Evolutionary conservation across 1,139 yeast genomes (phyloP).

Genomic region (Saccharomyces hybrid): DNA sequence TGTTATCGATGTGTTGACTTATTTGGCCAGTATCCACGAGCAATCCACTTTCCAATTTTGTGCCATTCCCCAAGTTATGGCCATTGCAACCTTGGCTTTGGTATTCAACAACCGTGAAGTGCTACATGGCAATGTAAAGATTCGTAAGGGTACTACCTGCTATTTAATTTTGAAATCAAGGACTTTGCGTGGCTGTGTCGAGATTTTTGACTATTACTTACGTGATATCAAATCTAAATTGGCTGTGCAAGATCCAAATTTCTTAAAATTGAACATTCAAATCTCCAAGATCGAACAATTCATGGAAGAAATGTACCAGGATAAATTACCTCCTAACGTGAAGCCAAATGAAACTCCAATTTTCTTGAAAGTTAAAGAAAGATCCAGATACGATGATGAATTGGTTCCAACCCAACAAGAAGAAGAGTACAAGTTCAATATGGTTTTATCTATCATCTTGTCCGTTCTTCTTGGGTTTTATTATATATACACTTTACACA

Average conservation of each 20-base stretch:
- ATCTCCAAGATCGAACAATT: conserved; percentile 85
- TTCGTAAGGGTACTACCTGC: conserved; percentile 88
- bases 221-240: conserved; percentile 73
- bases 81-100: conserved; percentile 83
- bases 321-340: conserved; percentile 40
- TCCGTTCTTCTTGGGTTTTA: conserved; percentile 2
- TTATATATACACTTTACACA: neutral
- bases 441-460: conserved; percentile 1
- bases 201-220: conserved; percentile 64
- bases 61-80: conserved; percentile 98
- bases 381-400: conserved; percentile 28
- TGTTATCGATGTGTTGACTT: conserved; percentile 67
- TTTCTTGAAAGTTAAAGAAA: conserved; percentile 34
- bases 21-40: conserved; percentile 70
- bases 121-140: conserved; percentile 67
- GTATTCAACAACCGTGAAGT: conserved; percentile 77
- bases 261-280: conserved; percentile 69
- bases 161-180: conserved; percentile 64
- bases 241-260: conserved; percentile 77
- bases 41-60: conserved; percentile 84
- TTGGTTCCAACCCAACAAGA: conserved; percentile 21
- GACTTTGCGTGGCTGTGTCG: conserved; percentile 67
- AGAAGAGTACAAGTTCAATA: conserved; percentile 28
- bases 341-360: conserved; percentile 35
- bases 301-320: conserved; percentile 68